Evolutionary conservation across 2,329 filamentous ascomycete species (phyloP), one percentile per base, ranked within the genome.

Genomic region (Trichoderma lentiforme): DNA sequence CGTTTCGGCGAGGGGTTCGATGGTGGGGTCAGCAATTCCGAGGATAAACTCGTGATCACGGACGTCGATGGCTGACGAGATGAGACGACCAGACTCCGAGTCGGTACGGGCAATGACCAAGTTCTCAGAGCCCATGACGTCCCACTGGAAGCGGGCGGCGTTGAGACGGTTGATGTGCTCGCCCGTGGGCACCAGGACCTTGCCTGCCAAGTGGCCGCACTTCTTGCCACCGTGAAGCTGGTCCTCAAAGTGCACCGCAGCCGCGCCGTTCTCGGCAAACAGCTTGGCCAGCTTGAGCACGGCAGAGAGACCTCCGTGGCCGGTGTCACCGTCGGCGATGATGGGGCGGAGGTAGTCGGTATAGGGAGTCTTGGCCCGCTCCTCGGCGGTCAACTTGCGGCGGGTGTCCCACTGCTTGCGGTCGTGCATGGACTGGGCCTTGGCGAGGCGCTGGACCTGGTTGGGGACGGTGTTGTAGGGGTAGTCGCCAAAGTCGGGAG

Each of bases 391-490:
- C 87, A 98, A 84, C 81, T 93, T 93, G 75, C 94, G 89, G 72
- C 96, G 88, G 28, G 89, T 84, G 80, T 98, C 94, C 91, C 93
- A 98, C 79, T 98, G 93, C 82, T 97, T 97, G 76, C 96, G 91
- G 82, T 99, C 96, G 81, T 99, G 96, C 86, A 98, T 91, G 75
- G 94, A 94, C 82, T 99, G 96, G 4, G 96, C 96, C 84, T 98
- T 98, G 84, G 97, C 94, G 66, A 99, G 85, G 74, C 96, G 90
- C 84, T 99, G 94, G 4, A 99, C 96, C 81, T 98, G 96, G 83
- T 98, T 98, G 9, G 96, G 96, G 5, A 99, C 96, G 0, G 96
- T 99, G 80, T 98, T 98, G 85, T 99, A 99, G 0, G 96, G 96
- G 81, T 99, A 99, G 83, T 99, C 96, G 78, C 96, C 96, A 83